Conservation (phyloP, 2,329 filamentous ascomycete species). For the Trichoderma sp. region DNA sequence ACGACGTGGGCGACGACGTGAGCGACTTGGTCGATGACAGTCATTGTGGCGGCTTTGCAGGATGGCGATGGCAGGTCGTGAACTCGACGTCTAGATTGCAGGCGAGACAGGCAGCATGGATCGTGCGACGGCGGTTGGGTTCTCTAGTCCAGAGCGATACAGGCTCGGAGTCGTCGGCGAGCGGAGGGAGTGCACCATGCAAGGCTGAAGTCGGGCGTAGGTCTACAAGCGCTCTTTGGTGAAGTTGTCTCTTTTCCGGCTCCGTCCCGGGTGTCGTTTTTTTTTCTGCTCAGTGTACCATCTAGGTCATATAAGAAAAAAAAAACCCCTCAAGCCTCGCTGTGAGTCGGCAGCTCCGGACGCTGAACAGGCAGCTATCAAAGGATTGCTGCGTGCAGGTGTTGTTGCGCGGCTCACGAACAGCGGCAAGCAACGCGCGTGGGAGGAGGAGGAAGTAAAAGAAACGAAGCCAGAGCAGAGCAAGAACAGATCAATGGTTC, state of each 20-base stretch:
- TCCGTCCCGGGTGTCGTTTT: background rate
- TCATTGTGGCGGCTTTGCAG: slow-evolving; percentile 31
- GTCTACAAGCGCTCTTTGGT: background rate
- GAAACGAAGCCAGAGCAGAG: background rate
- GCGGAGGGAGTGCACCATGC: background rate
- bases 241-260: background rate
- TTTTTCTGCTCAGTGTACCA: background rate
- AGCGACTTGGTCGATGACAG: slow-evolving; percentile 37
- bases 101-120: slow-evolving; percentile 16
- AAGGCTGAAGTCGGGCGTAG: slow-evolving; percentile 12
- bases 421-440: background rate
- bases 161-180: slow-evolving; percentile 11
- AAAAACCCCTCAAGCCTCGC: background rate
- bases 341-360: background rate
- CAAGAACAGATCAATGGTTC: slow-evolving; percentile 2
- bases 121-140: slow-evolving; percentile 2
- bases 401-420: slow-evolving; percentile 9
- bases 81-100: slow-evolving; percentile 13
- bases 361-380: background rate
- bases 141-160: slow-evolving; percentile 9
- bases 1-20: slow-evolving; percentile 38
- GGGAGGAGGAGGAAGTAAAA: background rate
- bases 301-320: background rate
- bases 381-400: background rate
- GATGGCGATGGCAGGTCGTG: background rate